Conservation (phyloP, 2,329 filamentous ascomycete species). For the Blastomyces silverae region DNA sequence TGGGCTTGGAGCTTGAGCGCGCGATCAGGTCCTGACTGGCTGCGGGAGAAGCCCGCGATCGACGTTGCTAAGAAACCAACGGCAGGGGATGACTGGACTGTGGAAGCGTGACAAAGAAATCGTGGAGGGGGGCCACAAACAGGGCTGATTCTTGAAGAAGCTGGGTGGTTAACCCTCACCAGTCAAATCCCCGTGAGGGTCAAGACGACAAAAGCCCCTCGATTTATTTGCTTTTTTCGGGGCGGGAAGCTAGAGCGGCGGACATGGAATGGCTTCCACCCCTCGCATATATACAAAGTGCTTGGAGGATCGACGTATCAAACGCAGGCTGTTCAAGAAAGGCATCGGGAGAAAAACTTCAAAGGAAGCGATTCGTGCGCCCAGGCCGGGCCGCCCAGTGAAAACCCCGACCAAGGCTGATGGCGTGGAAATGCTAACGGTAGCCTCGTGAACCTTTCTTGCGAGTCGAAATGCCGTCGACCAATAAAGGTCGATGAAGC, state of each 20-base stretch:
- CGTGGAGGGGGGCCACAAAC: background rate
- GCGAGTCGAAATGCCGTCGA: background rate
- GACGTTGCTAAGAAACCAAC: background rate
- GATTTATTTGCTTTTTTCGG: background rate
- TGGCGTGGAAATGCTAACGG: background rate
- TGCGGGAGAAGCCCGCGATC: conserved; percentile 9
- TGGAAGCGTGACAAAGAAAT: background rate
- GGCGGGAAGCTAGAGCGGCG: background rate
- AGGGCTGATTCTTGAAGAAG: conserved; percentile 1
- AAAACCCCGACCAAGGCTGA: too few species aligned
- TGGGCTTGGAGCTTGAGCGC: background rate
- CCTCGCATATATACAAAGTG: background rate
- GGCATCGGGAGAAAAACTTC: background rate
- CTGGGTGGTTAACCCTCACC: background rate
- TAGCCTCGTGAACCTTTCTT: background rate
- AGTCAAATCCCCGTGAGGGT: background rate
- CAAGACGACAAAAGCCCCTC: background rate
- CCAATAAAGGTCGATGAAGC: conserved; percentile 3
- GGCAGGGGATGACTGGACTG: conserved; percentile 8
- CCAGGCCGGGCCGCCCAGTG: too few species aligned
- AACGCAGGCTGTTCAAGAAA: background rate
- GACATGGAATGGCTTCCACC: background rate
- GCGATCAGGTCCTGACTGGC: background rate
- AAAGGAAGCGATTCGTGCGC: background rate
- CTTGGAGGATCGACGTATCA: background rate